phyloP scores from a whole-genome alignment of 441 rosid genomes.

The Pelargonium citronellum region DNA sequence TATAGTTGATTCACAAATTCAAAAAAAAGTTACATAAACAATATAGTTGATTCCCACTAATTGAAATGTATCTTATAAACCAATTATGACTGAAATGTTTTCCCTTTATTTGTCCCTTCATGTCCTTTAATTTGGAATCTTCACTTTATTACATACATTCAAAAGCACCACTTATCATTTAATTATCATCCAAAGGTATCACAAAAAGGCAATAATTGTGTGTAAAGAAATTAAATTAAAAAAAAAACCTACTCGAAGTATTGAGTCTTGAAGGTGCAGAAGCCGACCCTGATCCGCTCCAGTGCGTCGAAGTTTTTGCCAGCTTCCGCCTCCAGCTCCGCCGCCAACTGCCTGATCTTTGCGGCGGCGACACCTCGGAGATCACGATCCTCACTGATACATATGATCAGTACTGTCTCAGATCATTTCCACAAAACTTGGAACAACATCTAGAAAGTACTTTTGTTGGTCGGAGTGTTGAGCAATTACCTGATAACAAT shows the following conservation, averaged over 20 bases:
- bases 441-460: too few relatives aligned
- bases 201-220: not conserved
- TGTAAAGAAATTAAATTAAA: not conserved
- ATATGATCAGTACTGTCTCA: not conserved
- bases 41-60: not conserved
- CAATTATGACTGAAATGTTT: not conserved
- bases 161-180: not conserved
- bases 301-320: not conserved
- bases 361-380: not conserved
- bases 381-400: not conserved
- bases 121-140: conserved; percentile 2
- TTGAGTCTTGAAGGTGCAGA: not conserved
- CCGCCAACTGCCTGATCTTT: conserved; percentile 3
- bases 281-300: not conserved
- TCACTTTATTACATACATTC: not conserved
- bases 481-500: conserved; percentile 3
- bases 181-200: not conserved
- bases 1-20: too few relatives aligned
- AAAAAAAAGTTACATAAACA: too few relatives aligned
- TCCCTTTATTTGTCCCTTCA: not conserved
- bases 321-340: conserved; percentile 1
- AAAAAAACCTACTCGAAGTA: not conserved
- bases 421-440: too few relatives aligned
- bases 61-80: not conserved
- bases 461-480: too few relatives aligned